Evolutionary conservation across 2,329 filamentous ascomycete genomes (phyloP), one percentile per base, ranked within the genome.

Genomic region (Cladosporium sp.): DNA sequence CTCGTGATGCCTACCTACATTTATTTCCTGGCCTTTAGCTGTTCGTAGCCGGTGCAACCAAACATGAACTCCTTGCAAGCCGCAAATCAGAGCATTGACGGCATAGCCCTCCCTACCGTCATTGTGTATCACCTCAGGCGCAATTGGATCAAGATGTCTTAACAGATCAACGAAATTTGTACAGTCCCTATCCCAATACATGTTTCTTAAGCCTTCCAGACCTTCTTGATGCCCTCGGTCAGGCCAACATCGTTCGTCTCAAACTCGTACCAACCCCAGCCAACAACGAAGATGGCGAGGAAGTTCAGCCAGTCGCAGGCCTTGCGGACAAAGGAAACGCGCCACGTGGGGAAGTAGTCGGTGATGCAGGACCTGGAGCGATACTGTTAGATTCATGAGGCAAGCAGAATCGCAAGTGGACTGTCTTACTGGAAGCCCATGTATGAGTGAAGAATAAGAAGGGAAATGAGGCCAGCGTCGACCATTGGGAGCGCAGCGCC

Each of bases 181-280:
- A 48, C 45, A 48, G 13, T 48, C 19, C 35, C 18, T 48, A 40
- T 48, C 45, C 27, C 38, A 22, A 40, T 48, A 48, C 45, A 48
- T 40, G 36, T 38, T 27, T 11, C 39, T 42, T 69, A 88, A 63
- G 93, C 92, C 64, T 79, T 88, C 93, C 93, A 98, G 55, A 97
- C 76, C 67, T 86, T 82, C 79, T 86, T 89, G 59, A 96, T 78
- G 27, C 84, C 85, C 78, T 95, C 92, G 7, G 90, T 95, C 53
- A 98, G 70, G 58, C 93, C 93, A 46, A 98, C 89, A 61, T 98
- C 93, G 67, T 96, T 97, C 27, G 93, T 98, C 83, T 98, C 93
- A 64, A 97, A 97, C 72, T 97, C 92, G 74, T 98, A 98, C 64
- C 97, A 78, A 51, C 91, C 91, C 58, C 95, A 78, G 43, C 87